Conservation (phyloP, 1,284 basidiomycete genomes). For the Taiwanofungus camphoratus region DNA sequence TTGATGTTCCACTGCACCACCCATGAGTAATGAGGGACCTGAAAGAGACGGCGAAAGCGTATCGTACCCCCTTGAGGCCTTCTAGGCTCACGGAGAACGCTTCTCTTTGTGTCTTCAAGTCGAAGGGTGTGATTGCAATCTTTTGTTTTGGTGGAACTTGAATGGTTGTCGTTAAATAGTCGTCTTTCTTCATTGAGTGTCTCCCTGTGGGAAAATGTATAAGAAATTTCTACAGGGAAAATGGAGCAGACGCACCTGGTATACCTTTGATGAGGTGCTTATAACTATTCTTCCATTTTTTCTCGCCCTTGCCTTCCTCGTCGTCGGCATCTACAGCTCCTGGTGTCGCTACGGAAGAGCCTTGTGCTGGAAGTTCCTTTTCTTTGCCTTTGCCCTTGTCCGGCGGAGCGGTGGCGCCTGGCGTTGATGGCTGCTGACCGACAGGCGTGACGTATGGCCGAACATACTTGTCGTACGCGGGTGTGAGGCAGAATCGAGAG, state of each 20-base stretch:
- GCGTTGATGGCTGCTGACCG: constrained; percentile 19
- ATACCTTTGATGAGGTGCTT: constrained; percentile 72
- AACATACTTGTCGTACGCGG: constrained; percentile 74
- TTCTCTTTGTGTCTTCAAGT: constrained; percentile 59
- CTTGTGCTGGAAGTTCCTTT: constrained; percentile 30
- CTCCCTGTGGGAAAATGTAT: constrained; percentile 42
- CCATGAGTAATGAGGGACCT: constrained; percentile 19
- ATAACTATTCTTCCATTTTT: constrained; percentile 75
- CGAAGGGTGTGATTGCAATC: constrained; percentile 58
- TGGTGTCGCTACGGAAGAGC: constrained; percentile 35
- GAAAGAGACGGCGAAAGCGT: constrained; percentile 15
- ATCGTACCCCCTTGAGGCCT: constrained; percentile 70
- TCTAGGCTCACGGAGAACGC: constrained; percentile 69
- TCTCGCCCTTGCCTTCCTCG: constrained; percentile 51
- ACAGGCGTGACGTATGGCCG: constrained; percentile 37
- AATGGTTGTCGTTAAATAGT: constrained; percentile 61
- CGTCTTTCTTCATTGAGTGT: constrained; percentile 79
- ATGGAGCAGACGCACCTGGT: constrained; percentile 47
- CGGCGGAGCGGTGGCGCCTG: constrained; percentile 17
- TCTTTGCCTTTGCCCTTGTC: constrained; percentile 68
- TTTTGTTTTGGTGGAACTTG: constrained; percentile 67
- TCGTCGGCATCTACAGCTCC: constrained; percentile 46
- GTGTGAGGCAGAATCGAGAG: constrained; percentile 56
- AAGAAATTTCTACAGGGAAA: constrained; percentile 7
- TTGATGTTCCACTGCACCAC: constrained; percentile 60